Base-by-base conservation (phyloP, 208 protist species). In the Trypanosoma melophagium region DNA sequence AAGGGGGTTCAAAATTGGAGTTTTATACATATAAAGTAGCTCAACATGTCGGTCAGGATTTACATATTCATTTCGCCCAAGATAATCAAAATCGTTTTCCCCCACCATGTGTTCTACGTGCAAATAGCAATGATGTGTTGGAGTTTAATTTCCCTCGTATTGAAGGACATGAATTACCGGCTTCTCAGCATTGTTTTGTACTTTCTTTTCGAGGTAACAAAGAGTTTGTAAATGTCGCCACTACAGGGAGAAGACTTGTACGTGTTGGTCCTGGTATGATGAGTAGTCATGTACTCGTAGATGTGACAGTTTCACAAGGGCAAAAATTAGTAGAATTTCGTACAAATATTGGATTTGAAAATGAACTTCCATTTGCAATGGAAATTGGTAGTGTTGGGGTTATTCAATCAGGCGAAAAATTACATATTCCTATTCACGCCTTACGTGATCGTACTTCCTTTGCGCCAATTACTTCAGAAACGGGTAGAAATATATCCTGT, bases 71-170 rank as follows among this genome's bases (percentile, higher is more conserved):
- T 21, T 73, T 76, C 50, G 51, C 68, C 2, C 41, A 77, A 22
- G 65, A 79, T 45, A 52, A 65, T 28, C 19, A 52, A 21, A 45
- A 66, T 47, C n/a, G 53, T n/a, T 69, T 71, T 47, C 56, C 62
- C 21, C 25, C 16, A 19, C 40, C 52, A 1, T 72, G 19, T 42
- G 41, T 54, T 19, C 35, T 84, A 7, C 42, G 3, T 47, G 16
- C 42, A 14, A 53, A 47, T 24, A 53, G 60, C 2, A 65, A 71
- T 14, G 76, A 86, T 52, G 56, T 60, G 25, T 79, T 79, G 65
- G 67, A 74, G 7, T 90, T 93, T 54, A 88, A 84, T 69, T 86
- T 90, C 24, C 87, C 84, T 3, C 78, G 82, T 28, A 44, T 71
- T 47, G 76, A 81, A 38, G 84, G 87, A 22, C 72, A 82, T 57